Evolutionary conservation across 1,284 basidiomycete species (phyloP).

Genomic region (Apiotrichum porosum): DNA sequence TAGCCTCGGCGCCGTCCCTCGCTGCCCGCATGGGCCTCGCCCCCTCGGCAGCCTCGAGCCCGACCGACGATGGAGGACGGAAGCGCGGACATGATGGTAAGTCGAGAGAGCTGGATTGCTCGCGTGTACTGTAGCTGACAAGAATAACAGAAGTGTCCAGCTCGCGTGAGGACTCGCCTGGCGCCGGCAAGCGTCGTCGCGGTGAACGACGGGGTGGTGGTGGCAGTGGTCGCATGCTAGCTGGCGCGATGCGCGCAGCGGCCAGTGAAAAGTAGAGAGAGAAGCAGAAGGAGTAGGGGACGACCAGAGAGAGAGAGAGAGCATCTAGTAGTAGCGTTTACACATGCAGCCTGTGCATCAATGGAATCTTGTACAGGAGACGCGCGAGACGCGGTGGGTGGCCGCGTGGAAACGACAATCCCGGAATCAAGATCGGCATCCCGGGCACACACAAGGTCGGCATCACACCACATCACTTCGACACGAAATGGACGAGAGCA

Average conservation of each 20-base stretch:
- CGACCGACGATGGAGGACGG: slow-evolving; percentile 4
- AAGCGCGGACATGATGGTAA: slow-evolving; percentile 31
- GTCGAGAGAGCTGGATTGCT: not conserved
- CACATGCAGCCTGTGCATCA: too few relatives aligned
- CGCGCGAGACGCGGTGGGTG: too few relatives aligned
- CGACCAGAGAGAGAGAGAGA: too few relatives aligned
- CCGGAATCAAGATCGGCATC: too few relatives aligned
- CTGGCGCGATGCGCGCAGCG: slow-evolving; percentile 23
- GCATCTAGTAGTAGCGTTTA: too few relatives aligned
- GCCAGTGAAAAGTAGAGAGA: not conserved
- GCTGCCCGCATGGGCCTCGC: not conserved
- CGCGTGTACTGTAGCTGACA: not conserved
- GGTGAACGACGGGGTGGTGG: not conserved
- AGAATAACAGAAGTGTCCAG: slow-evolving; percentile 7
- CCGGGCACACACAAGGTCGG: too few relatives aligned
- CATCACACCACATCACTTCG: too few relatives aligned
- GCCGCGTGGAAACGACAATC: too few relatives aligned
- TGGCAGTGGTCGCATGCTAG: slow-evolving; percentile 12
- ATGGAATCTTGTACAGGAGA: too few relatives aligned
- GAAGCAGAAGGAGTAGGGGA: too few relatives aligned
- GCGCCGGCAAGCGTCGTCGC: slow-evolving; percentile 1
- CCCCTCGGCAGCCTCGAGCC: not conserved
- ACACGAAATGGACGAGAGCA: too few relatives aligned
- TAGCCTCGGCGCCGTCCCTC: slow-evolving; percentile 4
- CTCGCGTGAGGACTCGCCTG: slow-evolving; percentile 12